Percentiles rank a stretch among this genome's conserved stretches.
Conservation (phyloP, 148 eudicot genomes). For the Silene latifolia region DNA sequence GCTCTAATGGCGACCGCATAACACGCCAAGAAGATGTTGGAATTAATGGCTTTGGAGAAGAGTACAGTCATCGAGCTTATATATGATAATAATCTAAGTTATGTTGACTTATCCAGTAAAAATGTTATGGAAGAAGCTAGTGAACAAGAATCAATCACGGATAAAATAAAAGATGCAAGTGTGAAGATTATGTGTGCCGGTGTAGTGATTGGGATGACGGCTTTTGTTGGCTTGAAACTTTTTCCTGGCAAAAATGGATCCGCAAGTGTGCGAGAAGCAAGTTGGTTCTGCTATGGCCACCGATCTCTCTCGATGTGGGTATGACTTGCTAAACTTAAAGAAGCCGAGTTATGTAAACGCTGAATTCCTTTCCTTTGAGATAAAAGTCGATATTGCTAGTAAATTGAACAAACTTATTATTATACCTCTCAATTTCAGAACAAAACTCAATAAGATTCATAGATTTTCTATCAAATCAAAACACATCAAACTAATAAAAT, state of each 20-base stretch:
- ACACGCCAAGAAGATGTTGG: constrained; percentile 41
- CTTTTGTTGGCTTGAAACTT: constrained; percentile 64
- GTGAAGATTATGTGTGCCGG: constrained; percentile 88
- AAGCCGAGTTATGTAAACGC: too few species aligned
- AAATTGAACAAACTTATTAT: too few species aligned
- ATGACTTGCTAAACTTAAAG: constrained; percentile 36
- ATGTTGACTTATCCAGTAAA: constrained; percentile 29
- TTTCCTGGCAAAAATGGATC: constrained; percentile 43
- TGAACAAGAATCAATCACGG: constrained; percentile 61
- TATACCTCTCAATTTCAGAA: too few species aligned
- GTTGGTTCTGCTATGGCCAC: constrained; percentile 62
- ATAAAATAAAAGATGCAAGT: constrained; percentile 71
- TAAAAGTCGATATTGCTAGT: too few species aligned
- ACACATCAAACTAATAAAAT: too few species aligned
- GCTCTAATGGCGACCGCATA: constrained; percentile 38
- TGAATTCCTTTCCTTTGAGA: too few species aligned
- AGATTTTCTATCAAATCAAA: too few species aligned
- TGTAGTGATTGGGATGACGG: constrained; percentile 71
- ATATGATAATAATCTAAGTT: constrained; percentile 27
- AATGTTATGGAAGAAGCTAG: constrained; percentile 30
- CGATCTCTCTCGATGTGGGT: constrained; percentile 75
- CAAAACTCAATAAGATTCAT: too few species aligned
- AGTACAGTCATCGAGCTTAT: constrained; percentile 32
- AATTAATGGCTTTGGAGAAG: constrained; percentile 25
- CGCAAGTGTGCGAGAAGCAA: constrained; percentile 33